Conservation (phyloP, 75 land plant species). For the Pinus taeda region DNA sequence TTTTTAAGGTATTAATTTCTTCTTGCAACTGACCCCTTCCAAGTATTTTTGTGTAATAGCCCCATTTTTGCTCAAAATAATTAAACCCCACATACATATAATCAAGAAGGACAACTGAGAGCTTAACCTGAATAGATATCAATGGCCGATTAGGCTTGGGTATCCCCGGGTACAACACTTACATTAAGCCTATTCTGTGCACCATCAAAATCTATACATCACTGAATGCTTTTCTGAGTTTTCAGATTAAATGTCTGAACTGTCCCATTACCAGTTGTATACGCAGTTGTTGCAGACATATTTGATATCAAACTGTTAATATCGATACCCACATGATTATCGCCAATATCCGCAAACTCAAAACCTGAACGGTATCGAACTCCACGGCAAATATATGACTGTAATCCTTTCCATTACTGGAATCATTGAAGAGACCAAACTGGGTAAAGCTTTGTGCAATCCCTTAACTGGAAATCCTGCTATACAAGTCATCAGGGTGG, state of each 20-base stretch:
- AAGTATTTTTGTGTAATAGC: not conserved
- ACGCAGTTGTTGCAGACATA: conserved; percentile 25
- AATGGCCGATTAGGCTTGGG: conserved; percentile 15
- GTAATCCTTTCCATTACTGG: not conserved
- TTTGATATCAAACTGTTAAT: conserved; percentile 40
- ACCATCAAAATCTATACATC: too few species aligned
- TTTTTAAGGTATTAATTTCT: too few species aligned
- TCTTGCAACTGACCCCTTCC: too few species aligned
- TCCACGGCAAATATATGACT: too few species aligned
- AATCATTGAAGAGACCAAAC: conserved; percentile 54
- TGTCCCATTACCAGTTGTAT: not conserved
- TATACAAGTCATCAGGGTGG: too few species aligned
- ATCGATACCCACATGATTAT: conserved; percentile 6
- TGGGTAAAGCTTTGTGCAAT: conserved; percentile 24
- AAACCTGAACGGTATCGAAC: conserved; percentile 13
- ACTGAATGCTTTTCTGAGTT: not conserved
- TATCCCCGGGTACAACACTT: conserved; percentile 1
- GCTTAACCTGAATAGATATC: conserved; percentile 15
- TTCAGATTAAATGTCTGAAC: conserved; percentile 18
- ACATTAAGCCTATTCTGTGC: too few species aligned
- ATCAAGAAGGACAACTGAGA: conserved; percentile 12
- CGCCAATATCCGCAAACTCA: conserved; percentile 49
- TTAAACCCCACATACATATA: not conserved
- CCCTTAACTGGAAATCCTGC: conserved; percentile 14
- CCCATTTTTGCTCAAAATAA: not conserved